A percentile compares a stretch with the other conserved stretches of the same genome.
These are phyloP conservation scores for Basipetospora chlamydospora DNA, from an alignment of 2,329 filamentous ascomycete species.

Conservation along the genomic window DNA sequence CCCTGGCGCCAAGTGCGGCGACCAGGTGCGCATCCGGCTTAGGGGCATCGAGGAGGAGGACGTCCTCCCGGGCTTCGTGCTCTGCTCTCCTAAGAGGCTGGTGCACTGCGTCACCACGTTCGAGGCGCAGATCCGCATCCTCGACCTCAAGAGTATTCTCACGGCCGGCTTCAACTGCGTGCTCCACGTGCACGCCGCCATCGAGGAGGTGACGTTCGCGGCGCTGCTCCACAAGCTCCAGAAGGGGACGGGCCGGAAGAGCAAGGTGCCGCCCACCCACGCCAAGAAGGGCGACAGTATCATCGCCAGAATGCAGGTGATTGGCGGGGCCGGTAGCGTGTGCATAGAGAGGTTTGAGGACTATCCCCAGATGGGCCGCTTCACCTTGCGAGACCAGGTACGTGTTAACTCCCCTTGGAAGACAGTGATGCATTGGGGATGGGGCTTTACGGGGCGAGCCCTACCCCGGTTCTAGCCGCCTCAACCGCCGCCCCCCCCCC, in stretches of 20 bases:
- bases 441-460: no score
- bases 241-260: constrained; percentile 86
- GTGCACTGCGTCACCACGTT: constrained; percentile 84
- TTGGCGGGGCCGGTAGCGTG: constrained; percentile 68
- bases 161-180: constrained; percentile 96
- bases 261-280: constrained; percentile 84
- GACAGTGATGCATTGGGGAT: background rate
- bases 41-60: constrained; percentile 97
- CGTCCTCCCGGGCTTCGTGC: constrained; percentile 84
- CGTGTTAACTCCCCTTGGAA: constrained; percentile 15
- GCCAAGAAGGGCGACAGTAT: constrained; percentile 71
- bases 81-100: constrained; percentile 85
- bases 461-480: background rate
- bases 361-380: constrained; percentile 84
- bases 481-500: background rate
- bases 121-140: constrained; percentile 89
- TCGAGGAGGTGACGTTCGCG: constrained; percentile 90
- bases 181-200: constrained; percentile 89
- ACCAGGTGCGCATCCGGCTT: constrained; percentile 84
- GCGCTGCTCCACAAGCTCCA: constrained; percentile 85
- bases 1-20: constrained; percentile 67
- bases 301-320: constrained; percentile 82
- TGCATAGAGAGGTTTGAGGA: constrained; percentile 94
- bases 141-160: constrained; percentile 89
- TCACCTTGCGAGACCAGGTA: constrained; percentile 81